phyloP scores from a whole-genome alignment of 106 monocot genomes.

The Apostasia shenzhenica region DNA sequence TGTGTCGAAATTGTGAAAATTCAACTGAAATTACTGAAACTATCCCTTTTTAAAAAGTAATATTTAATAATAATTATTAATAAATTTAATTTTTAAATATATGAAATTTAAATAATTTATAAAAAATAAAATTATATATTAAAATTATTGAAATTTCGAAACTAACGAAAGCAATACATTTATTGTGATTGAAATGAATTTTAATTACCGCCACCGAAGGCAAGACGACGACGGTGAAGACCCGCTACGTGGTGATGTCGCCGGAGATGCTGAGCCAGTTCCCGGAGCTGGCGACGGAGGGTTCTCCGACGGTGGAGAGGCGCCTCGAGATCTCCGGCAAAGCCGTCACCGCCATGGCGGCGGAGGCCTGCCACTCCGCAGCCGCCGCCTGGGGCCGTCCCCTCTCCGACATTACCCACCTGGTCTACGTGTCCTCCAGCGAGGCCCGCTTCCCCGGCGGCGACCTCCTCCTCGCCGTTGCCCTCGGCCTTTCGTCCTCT shows the following conservation, averaged over 20 bases:
- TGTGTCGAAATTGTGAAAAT: too few species aligned
- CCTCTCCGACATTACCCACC: conserved; percentile 55
- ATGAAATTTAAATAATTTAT: too few species aligned
- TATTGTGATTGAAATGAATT: background rate
- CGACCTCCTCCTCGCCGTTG: conserved; percentile 52
- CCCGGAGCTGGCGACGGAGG: conserved; percentile 61
- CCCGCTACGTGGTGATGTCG: conserved; percentile 62
- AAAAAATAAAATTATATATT: too few species aligned
- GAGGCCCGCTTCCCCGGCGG: conserved; percentile 74
- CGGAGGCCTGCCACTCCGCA: conserved; percentile 5
- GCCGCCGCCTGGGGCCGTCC: conserved; percentile 39
- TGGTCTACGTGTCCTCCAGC: conserved; percentile 81
- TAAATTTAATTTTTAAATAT: too few species aligned
- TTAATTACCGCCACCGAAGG: conserved; percentile 16
- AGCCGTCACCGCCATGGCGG: conserved; percentile 57
- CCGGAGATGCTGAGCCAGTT: conserved; percentile 61
- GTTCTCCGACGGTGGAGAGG: conserved; percentile 48
- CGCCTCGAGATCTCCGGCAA: conserved; percentile 59
- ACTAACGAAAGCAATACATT: too few species aligned
- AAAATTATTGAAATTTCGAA: too few species aligned
- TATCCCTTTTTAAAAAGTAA: too few species aligned
- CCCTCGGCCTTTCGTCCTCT: conserved; percentile 36
- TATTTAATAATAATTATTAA: too few species aligned
- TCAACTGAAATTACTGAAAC: too few species aligned
- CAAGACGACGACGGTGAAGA: conserved; percentile 88